Conservation (phyloP, 345 rosid species). For the Nasturtium officinale region DNA sequence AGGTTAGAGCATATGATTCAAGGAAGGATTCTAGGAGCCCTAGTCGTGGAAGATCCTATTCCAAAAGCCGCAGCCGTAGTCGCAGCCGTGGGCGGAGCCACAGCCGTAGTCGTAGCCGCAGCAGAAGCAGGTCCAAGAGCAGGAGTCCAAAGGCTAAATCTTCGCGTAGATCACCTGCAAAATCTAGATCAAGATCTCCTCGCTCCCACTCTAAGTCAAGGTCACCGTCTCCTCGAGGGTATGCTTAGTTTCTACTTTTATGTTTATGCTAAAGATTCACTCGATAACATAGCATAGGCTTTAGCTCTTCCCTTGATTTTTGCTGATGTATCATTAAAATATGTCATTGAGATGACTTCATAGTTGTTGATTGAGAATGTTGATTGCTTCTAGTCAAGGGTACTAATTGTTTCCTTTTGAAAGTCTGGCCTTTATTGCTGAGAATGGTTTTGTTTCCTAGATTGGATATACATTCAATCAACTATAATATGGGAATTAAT, state of each 20-base stretch:
- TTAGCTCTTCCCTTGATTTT: slow-evolving; percentile 24
- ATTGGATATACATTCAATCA: slow-evolving; percentile 81
- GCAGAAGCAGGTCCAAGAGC: slow-evolving; percentile 52
- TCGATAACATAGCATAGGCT: background rate
- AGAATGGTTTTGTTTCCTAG: slow-evolving; percentile 56
- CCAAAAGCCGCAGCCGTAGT: slow-evolving; percentile 64
- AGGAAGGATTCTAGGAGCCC: slow-evolving; percentile 81
- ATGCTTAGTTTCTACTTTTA: slow-evolving; percentile 34
- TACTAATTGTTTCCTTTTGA: slow-evolving; percentile 41
- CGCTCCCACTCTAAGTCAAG: slow-evolving; percentile 66
- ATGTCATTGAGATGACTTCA: slow-evolving; percentile 16
- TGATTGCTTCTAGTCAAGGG: slow-evolving; percentile 29
- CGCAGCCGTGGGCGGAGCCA: slow-evolving; percentile 60
- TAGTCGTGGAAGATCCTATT: slow-evolving; percentile 68
- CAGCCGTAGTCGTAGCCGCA: slow-evolving; percentile 57
- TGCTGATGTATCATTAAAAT: background rate
- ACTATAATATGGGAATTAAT: slow-evolving; percentile 68
- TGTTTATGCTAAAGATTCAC: slow-evolving; percentile 14
- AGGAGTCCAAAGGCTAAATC: slow-evolving; percentile 60
- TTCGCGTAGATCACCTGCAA: slow-evolving; percentile 62
- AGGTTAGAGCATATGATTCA: slow-evolving; percentile 91
- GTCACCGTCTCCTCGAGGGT: slow-evolving; percentile 75
- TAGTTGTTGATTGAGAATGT: slow-evolving; percentile 19
- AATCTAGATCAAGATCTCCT: slow-evolving; percentile 66
- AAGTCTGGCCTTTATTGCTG: slow-evolving; percentile 52